Evolutionary conservation across 176 grass and related monocot species (phyloP).

Genomic region (Oryza coarctata): DNA sequence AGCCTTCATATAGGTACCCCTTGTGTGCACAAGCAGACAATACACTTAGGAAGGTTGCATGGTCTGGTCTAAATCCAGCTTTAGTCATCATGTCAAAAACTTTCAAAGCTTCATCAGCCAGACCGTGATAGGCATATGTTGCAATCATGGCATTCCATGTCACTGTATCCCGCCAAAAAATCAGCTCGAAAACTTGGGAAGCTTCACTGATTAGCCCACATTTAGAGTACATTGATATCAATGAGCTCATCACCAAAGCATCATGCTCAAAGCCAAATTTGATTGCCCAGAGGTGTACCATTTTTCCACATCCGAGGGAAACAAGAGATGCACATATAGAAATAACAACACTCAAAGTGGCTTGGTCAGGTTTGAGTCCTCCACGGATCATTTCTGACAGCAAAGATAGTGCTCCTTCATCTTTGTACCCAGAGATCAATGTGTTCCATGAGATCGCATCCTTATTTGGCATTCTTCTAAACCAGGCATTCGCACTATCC

Average conservation of each 20-base stretch:
- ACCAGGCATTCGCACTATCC: constrained; percentile 56
- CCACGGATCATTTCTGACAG: constrained; percentile 53
- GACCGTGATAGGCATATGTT: constrained; percentile 71
- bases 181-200: constrained; percentile 48
- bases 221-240: constrained; percentile 77
- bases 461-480: constrained; percentile 56
- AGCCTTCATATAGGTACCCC: constrained; percentile 72
- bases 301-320: constrained; percentile 63
- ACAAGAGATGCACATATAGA: constrained; percentile 66
- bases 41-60: constrained; percentile 66
- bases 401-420: constrained; percentile 52
- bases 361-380: constrained; percentile 68
- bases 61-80: constrained; percentile 55
- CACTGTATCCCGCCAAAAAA: constrained; percentile 55
- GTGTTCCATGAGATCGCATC: constrained; percentile 75
- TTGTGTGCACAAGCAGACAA: constrained; percentile 69
- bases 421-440: constrained; percentile 60
- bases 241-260: constrained; percentile 70
- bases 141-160: constrained; percentile 87
- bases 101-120: constrained; percentile 56
- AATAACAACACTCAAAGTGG: constrained; percentile 51
- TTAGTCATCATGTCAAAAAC: constrained; percentile 55
- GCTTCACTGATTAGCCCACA: constrained; percentile 64
- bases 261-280: constrained; percentile 66
- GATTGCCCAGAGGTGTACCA: constrained; percentile 58